A percentile compares a stretch with the other conserved stretches of the same genome.
These are phyloP conservation scores for Fusarium torreyae DNA, from an alignment of 2,329 filamentous ascomycete genomes.

Conservation along the genomic window DNA sequence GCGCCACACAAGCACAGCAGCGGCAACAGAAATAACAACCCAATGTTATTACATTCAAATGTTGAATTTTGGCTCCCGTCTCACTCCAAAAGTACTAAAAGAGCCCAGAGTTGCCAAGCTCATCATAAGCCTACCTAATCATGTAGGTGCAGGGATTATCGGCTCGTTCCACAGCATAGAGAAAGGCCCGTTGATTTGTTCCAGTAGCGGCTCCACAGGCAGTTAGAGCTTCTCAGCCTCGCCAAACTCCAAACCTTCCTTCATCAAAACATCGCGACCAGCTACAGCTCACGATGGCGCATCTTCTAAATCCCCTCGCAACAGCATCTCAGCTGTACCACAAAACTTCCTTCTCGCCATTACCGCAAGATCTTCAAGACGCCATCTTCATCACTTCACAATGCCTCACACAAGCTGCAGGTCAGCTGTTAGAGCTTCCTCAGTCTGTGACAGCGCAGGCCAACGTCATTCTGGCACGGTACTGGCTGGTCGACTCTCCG, in stretches of 20 bases:
- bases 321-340: constrained; percentile 78
- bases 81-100: neutral
- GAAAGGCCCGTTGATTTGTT: constrained; percentile 21
- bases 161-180: constrained; percentile 17
- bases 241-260: constrained; percentile 38
- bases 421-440: constrained; percentile 84
- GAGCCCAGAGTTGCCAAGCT: neutral
- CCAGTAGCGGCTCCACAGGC: constrained; percentile 24
- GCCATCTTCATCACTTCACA: constrained; percentile 80
- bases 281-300: constrained; percentile 62
- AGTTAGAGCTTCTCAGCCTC: constrained; percentile 41
- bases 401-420: constrained; percentile 82
- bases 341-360: constrained; percentile 67
- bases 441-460: constrained; percentile 90
- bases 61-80: neutral
- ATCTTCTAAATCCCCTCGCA: constrained; percentile 80
- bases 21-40: neutral
- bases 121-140: neutral
- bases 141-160: constrained; percentile 23
- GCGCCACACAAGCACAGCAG: neutral
- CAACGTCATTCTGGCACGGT: constrained; percentile 84
- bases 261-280: constrained; percentile 16
- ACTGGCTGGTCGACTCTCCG: constrained; percentile 76
- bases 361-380: constrained; percentile 80
- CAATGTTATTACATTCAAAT: neutral